Conservation (phyloP, 306 rosid species). For the Lathyrus tuberosus region DNA sequence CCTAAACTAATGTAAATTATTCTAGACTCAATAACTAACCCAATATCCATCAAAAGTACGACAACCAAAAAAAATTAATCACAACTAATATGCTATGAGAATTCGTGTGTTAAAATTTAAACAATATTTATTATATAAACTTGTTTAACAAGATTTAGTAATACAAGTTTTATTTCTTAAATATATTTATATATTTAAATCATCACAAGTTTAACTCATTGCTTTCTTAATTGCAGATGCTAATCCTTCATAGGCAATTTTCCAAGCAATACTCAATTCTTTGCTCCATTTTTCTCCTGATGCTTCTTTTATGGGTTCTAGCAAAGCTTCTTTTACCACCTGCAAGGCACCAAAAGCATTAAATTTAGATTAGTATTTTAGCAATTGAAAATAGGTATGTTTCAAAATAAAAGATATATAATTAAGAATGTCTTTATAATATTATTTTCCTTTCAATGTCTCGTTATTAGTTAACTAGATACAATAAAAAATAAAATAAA, state of each 20-base stretch:
- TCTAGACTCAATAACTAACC: too few relatives aligned
- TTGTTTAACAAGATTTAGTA: neutral
- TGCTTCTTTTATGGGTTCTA: conserved; percentile 33
- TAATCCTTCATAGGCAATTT: conserved; percentile 34
- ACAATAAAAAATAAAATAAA: too few relatives aligned
- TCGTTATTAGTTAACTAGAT: too few relatives aligned
- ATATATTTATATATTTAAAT: neutral
- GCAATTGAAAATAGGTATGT: too few relatives aligned
- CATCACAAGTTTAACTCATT: neutral
- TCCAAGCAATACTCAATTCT: conserved; percentile 28
- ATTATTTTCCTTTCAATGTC: too few relatives aligned
- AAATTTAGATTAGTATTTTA: neutral
- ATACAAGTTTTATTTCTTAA: neutral
- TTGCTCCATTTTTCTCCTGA: conserved; percentile 34
- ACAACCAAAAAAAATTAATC: too few relatives aligned
- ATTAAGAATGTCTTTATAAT: too few relatives aligned
- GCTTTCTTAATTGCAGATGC: conserved; percentile 35
- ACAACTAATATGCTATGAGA: too few relatives aligned
- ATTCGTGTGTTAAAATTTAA: neutral
- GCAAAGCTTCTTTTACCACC: conserved; percentile 41
- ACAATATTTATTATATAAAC: neutral
- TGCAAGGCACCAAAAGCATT: neutral
- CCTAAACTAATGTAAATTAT: too few relatives aligned
- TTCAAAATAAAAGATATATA: too few relatives aligned
- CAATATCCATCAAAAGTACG: too few relatives aligned